Base-by-base conservation (phyloP, 805 yeast genomes). In the Danielozyma ontarioensis region DNA sequence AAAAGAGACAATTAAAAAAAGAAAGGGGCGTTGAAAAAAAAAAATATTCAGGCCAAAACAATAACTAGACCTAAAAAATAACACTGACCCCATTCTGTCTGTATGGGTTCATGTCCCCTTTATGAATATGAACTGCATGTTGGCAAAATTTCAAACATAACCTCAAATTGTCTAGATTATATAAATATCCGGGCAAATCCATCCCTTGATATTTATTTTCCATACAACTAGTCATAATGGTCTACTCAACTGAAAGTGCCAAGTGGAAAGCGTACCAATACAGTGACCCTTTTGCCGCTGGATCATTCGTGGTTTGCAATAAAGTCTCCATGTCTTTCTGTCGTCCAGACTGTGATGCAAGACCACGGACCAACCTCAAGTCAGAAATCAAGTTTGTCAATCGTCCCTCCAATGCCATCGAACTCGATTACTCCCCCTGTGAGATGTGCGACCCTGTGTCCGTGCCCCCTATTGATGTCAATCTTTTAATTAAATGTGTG, bases 221-320 rank as follows among this genome's bases (percentile, higher is more conserved):
- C 13, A 2, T 4, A 5, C 24, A 31, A 32, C 27, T n/a, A n/a
- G n/a, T n/a, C 18, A 23, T 24, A 25, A 65, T 62, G 69, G 57
- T 56, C 27, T 72, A 72, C 49, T 51, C 64, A 1, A 51, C 70
- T 4, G 74, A 70, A 27, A 48, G 59, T 11, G 53, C 72, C 26
- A 76, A 68, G 47, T 74, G 80, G 80, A 74, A 70, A 33, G 84
- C 84, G 1, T 78, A 76, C 52, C 79, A 76, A 46, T 76, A 75
- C 52, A 64, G 72, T 38, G 86, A 80, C 47, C 83, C 86, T 1
- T 76, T 75, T 45, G 80, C 84, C 10, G 71, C 80, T 0, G 73
- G 72, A 27, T 58, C 74, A 17, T 81, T 80, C 43, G 57, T 64
- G 31, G 81, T 76, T 15, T 67, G 77, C 45, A 68, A 70, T 50